phyloP scores from a whole-genome alignment of 2,329 filamentous ascomycete genomes.

The Cercospora berteroae region DNA sequence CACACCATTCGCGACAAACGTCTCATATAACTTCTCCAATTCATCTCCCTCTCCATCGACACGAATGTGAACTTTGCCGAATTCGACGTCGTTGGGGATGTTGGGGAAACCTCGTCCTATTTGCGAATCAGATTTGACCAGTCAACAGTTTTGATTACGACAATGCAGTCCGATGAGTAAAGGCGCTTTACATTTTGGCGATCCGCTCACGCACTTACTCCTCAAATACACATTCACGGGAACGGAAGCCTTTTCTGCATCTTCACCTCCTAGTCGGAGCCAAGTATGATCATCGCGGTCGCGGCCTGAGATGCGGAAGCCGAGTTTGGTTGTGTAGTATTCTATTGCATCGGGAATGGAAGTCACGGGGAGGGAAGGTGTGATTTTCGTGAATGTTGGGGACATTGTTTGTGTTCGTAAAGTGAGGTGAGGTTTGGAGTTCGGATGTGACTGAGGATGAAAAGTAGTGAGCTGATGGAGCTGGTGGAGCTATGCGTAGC shows the following conservation, averaged over 20 bases:
- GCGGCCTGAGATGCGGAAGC: slow-evolving; percentile 12
- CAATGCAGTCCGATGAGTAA: too few species aligned
- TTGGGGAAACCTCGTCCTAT: slow-evolving; percentile 16
- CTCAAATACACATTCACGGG: slow-evolving; percentile 15
- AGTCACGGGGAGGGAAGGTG: slow-evolving; percentile 14
- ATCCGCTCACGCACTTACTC: background rate
- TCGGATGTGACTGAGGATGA: background rate
- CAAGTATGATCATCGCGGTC: slow-evolving; percentile 17
- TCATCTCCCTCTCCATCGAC: slow-evolving; percentile 15
- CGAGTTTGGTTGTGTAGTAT: slow-evolving; percentile 16
- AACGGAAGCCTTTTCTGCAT: slow-evolving; percentile 1
- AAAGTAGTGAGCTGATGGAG: background rate
- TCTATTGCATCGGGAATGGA: slow-evolving; percentile 11
- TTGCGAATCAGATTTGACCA: too few species aligned
- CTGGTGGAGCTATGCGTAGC: background rate
- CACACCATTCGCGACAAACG: slow-evolving; percentile 3
- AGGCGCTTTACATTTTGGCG: too few species aligned
- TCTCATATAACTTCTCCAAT: slow-evolving; percentile 10
- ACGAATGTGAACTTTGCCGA: slow-evolving; percentile 19
- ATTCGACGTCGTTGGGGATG: slow-evolving; percentile 14
- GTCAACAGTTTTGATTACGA: too few species aligned
- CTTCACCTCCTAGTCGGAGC: background rate
- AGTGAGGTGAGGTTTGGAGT: background rate
- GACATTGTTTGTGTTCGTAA: background rate
- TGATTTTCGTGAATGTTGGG: slow-evolving; percentile 10